phyloP scores from a whole-genome alignment of 805 yeast genomes.

The Ogataea nonfermentans region DNA sequence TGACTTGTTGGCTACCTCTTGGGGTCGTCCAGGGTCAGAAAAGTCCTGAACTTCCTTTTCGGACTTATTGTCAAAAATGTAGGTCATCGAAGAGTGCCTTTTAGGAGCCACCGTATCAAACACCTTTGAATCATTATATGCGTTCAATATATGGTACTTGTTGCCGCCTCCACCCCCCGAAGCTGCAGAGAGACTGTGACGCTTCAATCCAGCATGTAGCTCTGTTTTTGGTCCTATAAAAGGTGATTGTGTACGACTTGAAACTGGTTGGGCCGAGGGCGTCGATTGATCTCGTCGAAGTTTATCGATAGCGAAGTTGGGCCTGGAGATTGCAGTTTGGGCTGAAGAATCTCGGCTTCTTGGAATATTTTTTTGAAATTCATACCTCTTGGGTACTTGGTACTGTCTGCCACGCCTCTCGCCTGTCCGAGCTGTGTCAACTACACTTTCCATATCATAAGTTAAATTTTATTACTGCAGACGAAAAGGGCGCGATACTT shows the following conservation, averaged over 20 bases:
- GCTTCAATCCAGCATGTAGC: conserved; percentile 16
- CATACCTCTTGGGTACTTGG: conserved; percentile 31
- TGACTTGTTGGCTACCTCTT: conserved; percentile 12
- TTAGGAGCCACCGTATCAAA: conserved; percentile 29
- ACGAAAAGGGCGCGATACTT: conserved; percentile 1
- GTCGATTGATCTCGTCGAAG: conserved; percentile 17
- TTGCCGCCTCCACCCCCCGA: conserved; percentile 8
- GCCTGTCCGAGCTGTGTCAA: conserved; percentile 5
- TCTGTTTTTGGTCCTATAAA: conserved; percentile 2
- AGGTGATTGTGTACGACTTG: conserved; percentile 18
- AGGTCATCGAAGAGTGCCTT: conserved; percentile 13
- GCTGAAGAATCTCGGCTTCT: conserved; percentile 19
- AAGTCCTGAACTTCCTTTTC: neutral
- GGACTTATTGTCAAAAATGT: conserved; percentile 9
- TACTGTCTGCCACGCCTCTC: conserved; percentile 31
- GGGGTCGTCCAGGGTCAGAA: neutral
- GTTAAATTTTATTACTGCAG: conserved; percentile 1
- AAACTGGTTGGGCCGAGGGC: conserved; percentile 8
- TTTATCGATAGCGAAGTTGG: conserved; percentile 17
- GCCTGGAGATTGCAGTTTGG: conserved; percentile 14
- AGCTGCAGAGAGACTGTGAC: conserved; percentile 24
- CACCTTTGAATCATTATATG: conserved; percentile 31
- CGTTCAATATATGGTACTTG: conserved; percentile 21
- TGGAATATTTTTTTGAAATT: conserved; percentile 26
- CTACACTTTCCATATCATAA: conserved; percentile 6